Conservation (phyloP, 2,329 filamentous ascomycete genomes). For the Botrytis galanthina region DNA sequence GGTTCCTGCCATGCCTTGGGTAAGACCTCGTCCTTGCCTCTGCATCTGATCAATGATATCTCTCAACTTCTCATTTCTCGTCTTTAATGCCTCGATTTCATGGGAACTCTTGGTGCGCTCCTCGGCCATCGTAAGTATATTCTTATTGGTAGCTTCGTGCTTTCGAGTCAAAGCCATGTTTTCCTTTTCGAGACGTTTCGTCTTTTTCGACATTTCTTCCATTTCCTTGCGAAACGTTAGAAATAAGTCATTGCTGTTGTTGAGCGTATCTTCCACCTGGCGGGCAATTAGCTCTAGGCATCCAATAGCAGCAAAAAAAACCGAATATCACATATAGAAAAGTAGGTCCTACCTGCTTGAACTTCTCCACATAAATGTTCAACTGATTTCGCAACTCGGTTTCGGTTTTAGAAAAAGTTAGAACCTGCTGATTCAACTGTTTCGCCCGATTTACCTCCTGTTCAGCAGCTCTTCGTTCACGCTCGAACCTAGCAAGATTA, state of each 20-base stretch:
- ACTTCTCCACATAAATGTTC: slow-evolving; percentile 98
- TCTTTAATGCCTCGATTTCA: slow-evolving; percentile 71
- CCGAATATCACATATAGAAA: slow-evolving; percentile 3
- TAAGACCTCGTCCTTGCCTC: slow-evolving; percentile 78
- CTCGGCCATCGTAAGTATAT: slow-evolving; percentile 96
- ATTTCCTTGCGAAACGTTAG: slow-evolving; percentile 97
- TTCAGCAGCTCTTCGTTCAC: slow-evolving; percentile 85
- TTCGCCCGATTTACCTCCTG: slow-evolving; percentile 75
- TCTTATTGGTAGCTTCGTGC: slow-evolving; percentile 88
- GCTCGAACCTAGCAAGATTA: slow-evolving; percentile 82
- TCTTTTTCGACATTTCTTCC: slow-evolving; percentile 99
- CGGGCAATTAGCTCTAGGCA: slow-evolving; percentile 44
- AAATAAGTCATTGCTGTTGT: slow-evolving; percentile 97
- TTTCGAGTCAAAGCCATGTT: slow-evolving; percentile 89
- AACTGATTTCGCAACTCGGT: slow-evolving; percentile 90
- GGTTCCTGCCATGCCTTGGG: slow-evolving; percentile 60
- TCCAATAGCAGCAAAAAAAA: slow-evolving; percentile 7
- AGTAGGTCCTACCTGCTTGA: slow-evolving; percentile 81
- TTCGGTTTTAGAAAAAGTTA: slow-evolving; percentile 94
- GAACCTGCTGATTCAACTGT: slow-evolving; percentile 85
- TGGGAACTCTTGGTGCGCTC: slow-evolving; percentile 76
- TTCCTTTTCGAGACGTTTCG: slow-evolving; percentile 93
- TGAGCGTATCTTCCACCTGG: slow-evolving; percentile 96
- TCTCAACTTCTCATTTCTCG: slow-evolving; percentile 84
- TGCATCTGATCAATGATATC: slow-evolving; percentile 97